Base-by-base conservation (phyloP, 306 rosid species). In the Trichosanthes cucumerina region DNA sequence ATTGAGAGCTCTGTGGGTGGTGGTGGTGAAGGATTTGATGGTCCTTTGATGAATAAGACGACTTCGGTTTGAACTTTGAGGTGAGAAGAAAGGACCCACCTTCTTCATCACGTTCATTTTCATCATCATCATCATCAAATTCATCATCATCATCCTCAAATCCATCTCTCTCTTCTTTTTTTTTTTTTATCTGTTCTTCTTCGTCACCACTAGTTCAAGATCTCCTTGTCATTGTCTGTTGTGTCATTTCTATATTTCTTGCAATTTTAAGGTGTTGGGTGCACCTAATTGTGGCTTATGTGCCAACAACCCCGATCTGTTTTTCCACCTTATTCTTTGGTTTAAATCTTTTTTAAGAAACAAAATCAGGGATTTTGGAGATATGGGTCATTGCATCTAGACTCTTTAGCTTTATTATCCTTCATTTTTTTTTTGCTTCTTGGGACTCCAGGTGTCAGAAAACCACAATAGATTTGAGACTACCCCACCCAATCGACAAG, bases 391-490 rank as follows among this genome's bases (percentile, higher is more conserved):
- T 82, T 77, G 90, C 76, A 85, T 87, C 88, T 83, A 87, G 88
- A 85, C 89, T 84, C 86, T 82, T 64, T 81, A 44, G 34, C 9
- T 43, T 70, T 15, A 44, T 70, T 39, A 68, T 71, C 54, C n/a
- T 71, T 71, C 41, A 39, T 77, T 77, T 47, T 77, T 26, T 43
- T 43, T 43, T 9, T 13, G 57, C 75, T 77, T 71, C 60, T 83
- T 86, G 81, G 83, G 62, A 77, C 76, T 82, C 84, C 89, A 84
- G 81, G 86, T 86, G 91, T 88, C 88, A 83, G 84, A 80, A 57
- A 78, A 75, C 83, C 83, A 79, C 78, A 71, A 79, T 80, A 77
- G 85, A 84, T 85, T 84, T 90, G 75, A 83, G 79, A 85, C 84
- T 79, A 75, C 82, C 85, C 91, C 91, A 81, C 88, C 76, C 26